Evolutionary conservation across 2,329 filamentous ascomycete species (phyloP), one percentile per base, ranked within the genome.

Genomic region (Ophiostoma sp.): DNA sequence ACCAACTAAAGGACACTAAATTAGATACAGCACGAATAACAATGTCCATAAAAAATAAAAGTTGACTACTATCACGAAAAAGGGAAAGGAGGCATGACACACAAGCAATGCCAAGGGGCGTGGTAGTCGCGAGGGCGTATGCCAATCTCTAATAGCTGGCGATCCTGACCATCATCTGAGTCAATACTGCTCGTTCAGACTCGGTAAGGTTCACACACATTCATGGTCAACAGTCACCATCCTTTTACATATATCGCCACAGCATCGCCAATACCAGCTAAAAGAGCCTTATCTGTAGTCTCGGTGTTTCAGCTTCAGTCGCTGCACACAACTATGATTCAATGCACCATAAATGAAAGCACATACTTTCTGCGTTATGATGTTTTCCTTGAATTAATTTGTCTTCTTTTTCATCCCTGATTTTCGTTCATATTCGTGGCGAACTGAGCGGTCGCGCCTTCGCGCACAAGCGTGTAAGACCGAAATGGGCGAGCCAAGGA

Each of bases 401-500:
- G 33, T 35, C 57, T 62, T 62, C 11, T 8, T 10, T 35, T 57
- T 57, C 23, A 7, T 57, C 20, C 10, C n/a, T 57, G 10, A 7
- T 31, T 64, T 64, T 64, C 35, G 20, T 31, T 66, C 65, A 35
- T 54, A 11, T 20, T 33, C n/a, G 57, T 68, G 33, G 44, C 62
- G 67, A 66, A 60, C 60, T 4, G 54, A 33, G 39, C 69, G 67
- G 67, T 71, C 70, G 70, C 70, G 70, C 35, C 70, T 71, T 71
- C 70, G 70, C 70, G 70, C n/a, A 27, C 11, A 60, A 57, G 27
- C 27, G n/a, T 54, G 5, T 48, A 71, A 60, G 48, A 27, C 67
- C 70, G 70, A 71, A 36, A 71, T 48, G 48, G 31, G 57, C 70
- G 70, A 69, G 52, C 27, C 27, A 64, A 36, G 60, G 31, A 20